phyloP scores from a whole-genome alignment of 108 stramenopile genomes.

The Cyclotella sp. region DNA sequence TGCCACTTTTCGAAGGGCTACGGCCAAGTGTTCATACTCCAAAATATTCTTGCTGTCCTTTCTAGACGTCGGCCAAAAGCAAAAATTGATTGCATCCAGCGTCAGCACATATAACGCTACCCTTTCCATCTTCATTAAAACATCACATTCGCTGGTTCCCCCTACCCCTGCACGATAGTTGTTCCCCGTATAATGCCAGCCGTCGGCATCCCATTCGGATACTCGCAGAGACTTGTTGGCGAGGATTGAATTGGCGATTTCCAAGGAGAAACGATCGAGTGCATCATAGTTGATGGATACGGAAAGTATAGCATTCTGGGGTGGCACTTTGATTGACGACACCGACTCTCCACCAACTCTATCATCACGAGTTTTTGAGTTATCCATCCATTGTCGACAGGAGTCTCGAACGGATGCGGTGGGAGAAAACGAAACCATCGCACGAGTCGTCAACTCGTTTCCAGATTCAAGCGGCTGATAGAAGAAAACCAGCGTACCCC shows the following conservation, averaged over 20 bases:
- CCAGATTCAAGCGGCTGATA: neutral
- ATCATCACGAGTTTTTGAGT: neutral
- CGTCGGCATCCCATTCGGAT: conserved; percentile 85
- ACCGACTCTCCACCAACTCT: neutral
- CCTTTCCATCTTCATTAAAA: conserved; percentile 64
- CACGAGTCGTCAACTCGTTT: neutral
- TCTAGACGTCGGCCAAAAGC: conserved; percentile 84
- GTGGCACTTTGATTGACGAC: too few species aligned
- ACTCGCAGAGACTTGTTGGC: conserved; percentile 39
- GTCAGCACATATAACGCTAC: conserved; percentile 86
- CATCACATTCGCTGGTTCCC: conserved; percentile 10
- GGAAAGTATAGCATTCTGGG: conserved; percentile 10
- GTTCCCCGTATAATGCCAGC: conserved; percentile 82
- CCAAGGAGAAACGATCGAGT: conserved; percentile 40
- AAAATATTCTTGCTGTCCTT: conserved; percentile 52
- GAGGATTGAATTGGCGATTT: conserved; percentile 28
- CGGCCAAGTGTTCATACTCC: conserved; percentile 90
- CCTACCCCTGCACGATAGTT: conserved; percentile 37
- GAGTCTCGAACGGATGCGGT: conserved; percentile 44
- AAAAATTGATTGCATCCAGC: conserved; percentile 95
- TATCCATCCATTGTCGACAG: conserved; percentile 38
- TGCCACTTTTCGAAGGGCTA: conserved; percentile 75
- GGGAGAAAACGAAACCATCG: conserved; percentile 39
- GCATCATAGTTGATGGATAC: conserved; percentile 41
- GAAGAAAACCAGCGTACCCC: too few species aligned